Base-by-base conservation (phyloP, 257 asterid species). In the Nicotiana tomentosiformis region DNA sequence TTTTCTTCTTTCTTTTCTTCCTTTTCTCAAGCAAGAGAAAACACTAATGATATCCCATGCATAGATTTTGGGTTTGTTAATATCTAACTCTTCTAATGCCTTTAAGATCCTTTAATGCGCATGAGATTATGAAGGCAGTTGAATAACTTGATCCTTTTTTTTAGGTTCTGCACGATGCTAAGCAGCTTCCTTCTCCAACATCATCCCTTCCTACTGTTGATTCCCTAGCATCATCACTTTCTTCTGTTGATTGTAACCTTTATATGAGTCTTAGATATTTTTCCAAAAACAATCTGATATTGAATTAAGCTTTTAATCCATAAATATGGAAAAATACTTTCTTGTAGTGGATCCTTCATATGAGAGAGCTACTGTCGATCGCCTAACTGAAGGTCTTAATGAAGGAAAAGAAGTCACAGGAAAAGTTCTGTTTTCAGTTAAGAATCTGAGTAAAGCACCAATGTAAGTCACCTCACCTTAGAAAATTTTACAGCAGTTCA, bases 361-460 rank as follows among this genome's bases (percentile, higher is more conserved):
- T 88, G 87, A 85, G 89, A 90, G 90, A 78, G 90, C 87, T 77
- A 84, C 87, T 10, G 62, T 92, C 66, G 95, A 92, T 88, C 66
- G 81, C 80, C 88, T 95, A 79, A 46, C 78, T 77, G 93, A 90
- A 89, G 98, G 98, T 82, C 90, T 90, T 46, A 95, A 95, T 88
- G 91, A 90, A 91, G 93, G 89, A 84, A 91, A 87, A 76, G 93
- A 95, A 5, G 83, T 92, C 64, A 87, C 89, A 39, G 98, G 95
- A 81, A 92, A 88, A 85, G 94, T 93, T 84, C 29, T 92, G 39
- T 87, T 86, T 87, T 91, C 86, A 82, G 86, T 93, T 74, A 87
- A 88, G 86, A 96, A 93, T 33, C 92, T 86, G 61, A 88, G 85
- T 83, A 88, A 81, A 69, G 87, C 91, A 4, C 98, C 98, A 58